These are phyloP conservation scores for Cutaneotrichosporon arboriforme DNA, from an alignment of 1,284 basidiomycete species.

Conservation along the genomic window DNA sequence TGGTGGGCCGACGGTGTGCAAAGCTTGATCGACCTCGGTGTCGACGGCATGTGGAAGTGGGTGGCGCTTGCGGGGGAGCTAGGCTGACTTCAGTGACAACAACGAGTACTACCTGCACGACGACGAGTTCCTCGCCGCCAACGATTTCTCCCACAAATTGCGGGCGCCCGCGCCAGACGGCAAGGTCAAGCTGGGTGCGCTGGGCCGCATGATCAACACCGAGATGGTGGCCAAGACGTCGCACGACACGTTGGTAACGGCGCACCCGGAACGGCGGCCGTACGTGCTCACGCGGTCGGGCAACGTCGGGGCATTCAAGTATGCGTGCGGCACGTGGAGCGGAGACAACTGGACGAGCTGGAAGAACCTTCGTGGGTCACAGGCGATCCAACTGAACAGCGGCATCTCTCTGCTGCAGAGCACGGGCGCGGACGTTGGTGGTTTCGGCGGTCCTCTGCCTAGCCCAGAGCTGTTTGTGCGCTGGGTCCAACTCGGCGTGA, in stretches of 20 bases:
- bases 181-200: conserved; percentile 35
- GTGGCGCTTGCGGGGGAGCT: conserved; percentile 10
- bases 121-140: conserved; percentile 38
- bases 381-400: conserved; percentile 41
- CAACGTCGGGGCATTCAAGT: conserved; percentile 50
- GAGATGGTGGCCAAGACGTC: conserved; percentile 47
- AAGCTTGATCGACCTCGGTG: conserved; percentile 43
- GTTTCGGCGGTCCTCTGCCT: conserved; percentile 49
- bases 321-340: conserved; percentile 48
- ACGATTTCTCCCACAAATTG: conserved; percentile 25
- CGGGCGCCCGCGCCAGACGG: conserved; percentile 20
- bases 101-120: conserved; percentile 50
- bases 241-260: conserved; percentile 38
- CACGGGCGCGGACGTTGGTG: conserved; percentile 46
- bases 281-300: conserved; percentile 49
- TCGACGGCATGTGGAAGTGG: conserved; percentile 50
- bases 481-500: conserved; percentile 49
- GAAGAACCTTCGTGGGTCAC: conserved; percentile 48
- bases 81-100: conserved; percentile 43
- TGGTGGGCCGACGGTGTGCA: conserved; percentile 50
- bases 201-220: conserved; percentile 48
- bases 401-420: conserved; percentile 47
- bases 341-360: conserved; percentile 49
- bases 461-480: conserved; percentile 47
- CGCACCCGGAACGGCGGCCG: conserved; percentile 38